Percentiles rank a stretch among this genome's conserved stretches.
These are phyloP conservation scores for Hansenula sp. DNA, from an alignment of 1,139 yeast species.

Conservation along the genomic window DNA sequence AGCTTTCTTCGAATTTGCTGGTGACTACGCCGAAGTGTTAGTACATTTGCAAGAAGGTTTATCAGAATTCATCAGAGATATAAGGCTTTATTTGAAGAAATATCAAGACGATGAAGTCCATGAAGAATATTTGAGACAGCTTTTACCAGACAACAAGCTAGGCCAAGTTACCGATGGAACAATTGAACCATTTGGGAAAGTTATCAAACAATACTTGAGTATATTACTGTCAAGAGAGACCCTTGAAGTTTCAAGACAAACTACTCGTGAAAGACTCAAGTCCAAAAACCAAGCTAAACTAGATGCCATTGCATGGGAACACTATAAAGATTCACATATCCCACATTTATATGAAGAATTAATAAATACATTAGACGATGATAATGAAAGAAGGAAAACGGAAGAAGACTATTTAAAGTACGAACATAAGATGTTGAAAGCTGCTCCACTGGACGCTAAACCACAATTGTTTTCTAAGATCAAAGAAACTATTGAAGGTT, in stretches of 20 bases:
- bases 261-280: constrained; percentile 43
- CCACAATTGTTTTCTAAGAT: constrained; percentile 39
- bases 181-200: constrained; percentile 48
- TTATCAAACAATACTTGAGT: constrained; percentile 47
- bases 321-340: constrained; percentile 47
- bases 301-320: constrained; percentile 45
- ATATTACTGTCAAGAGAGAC: constrained; percentile 42
- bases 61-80: constrained; percentile 45
- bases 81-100: constrained; percentile 40
- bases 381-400: constrained; percentile 47
- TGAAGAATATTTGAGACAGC: constrained; percentile 45
- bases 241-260: constrained; percentile 27
- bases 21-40: constrained; percentile 35
- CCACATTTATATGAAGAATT: constrained; percentile 51
- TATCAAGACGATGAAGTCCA: constrained; percentile 33
- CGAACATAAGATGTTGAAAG: constrained; percentile 49
- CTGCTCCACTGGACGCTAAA: constrained; percentile 42
- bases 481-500: constrained; percentile 59
- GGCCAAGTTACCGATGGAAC: constrained; percentile 53
- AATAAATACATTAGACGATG: constrained; percentile 62
- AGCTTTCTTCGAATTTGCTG: constrained; percentile 45
- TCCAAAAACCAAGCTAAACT: constrained; percentile 38
- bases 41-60: constrained; percentile 36
- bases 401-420: constrained; percentile 62
- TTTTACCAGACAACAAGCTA: constrained; percentile 62